These are phyloP conservation scores for Erythrophleum ivorense DNA, from an alignment of 331 rosid species.

Conservation along the genomic window DNA sequence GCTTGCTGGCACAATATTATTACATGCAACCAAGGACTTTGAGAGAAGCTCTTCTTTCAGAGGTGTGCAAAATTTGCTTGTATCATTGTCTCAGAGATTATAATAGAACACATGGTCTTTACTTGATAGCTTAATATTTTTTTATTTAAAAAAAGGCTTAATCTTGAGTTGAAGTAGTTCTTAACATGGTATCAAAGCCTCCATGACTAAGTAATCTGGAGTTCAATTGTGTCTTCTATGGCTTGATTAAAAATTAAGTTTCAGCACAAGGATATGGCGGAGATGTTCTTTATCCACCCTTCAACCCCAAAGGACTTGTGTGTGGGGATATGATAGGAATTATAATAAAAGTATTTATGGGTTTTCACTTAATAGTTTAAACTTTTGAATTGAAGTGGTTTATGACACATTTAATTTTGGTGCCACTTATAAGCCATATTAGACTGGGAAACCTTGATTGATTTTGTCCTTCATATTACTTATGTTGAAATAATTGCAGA, in stretches of 20 bases:
- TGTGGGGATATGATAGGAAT: neutral
- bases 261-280: neutral
- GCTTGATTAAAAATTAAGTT: neutral
- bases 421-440: neutral
- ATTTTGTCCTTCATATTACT: neutral
- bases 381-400: neutral
- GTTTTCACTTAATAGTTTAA: neutral
- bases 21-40: conserved; percentile 59
- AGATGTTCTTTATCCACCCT: neutral
- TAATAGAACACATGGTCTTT: neutral
- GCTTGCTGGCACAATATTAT: conserved; percentile 59
- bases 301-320: neutral
- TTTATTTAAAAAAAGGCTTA: neutral
- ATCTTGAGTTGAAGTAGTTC: conserved; percentile 3
- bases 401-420: neutral
- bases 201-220: neutral
- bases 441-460: neutral
- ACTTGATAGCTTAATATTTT: neutral
- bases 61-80: conserved; percentile 39
- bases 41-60: conserved; percentile 58
- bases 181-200: neutral
- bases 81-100: neutral
- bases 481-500: conserved; percentile 37
- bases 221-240: neutral
- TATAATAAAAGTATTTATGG: neutral